Conservation (phyloP, 1,139 yeast species). For the Pneumocystis murina region DNA sequence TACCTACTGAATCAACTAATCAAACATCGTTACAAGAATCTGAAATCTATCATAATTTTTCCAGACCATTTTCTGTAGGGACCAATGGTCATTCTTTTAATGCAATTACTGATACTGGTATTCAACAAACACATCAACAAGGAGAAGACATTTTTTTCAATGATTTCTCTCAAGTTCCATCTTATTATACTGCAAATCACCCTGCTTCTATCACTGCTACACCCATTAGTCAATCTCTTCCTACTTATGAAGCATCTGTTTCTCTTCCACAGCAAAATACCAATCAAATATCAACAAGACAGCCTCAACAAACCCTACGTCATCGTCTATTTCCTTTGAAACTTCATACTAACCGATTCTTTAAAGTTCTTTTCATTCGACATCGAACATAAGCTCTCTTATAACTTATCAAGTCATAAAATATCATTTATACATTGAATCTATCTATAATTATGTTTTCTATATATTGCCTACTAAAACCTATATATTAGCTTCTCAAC, state of each 20-base stretch:
- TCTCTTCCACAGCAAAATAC: not conserved
- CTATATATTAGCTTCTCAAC: too few relatives aligned
- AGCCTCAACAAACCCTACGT: not conserved
- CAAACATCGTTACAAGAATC: not conserved
- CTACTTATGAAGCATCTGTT: not conserved
- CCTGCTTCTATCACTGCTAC: not conserved
- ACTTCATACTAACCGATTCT: not conserved
- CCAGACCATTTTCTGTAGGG: not conserved
- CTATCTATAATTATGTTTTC: too few relatives aligned
- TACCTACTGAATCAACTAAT: not conserved
- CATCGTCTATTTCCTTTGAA: not conserved
- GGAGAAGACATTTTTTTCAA: not conserved
- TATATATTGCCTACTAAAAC: too few relatives aligned
- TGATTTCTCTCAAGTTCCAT: not conserved
- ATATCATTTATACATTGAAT: too few relatives aligned
- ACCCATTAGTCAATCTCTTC: not conserved
- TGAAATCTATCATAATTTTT: not conserved
- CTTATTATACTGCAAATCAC: not conserved
- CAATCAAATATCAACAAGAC: not conserved
- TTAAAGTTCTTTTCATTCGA: not conserved
- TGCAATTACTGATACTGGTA: not conserved
- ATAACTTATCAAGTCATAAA: too few relatives aligned
- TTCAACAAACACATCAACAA: not conserved
- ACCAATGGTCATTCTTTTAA: not conserved
- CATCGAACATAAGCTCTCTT: not conserved